Conservation (phyloP, 495 filamentous ascomycete genomes). For the Jackrogersella multiformis region DNA sequence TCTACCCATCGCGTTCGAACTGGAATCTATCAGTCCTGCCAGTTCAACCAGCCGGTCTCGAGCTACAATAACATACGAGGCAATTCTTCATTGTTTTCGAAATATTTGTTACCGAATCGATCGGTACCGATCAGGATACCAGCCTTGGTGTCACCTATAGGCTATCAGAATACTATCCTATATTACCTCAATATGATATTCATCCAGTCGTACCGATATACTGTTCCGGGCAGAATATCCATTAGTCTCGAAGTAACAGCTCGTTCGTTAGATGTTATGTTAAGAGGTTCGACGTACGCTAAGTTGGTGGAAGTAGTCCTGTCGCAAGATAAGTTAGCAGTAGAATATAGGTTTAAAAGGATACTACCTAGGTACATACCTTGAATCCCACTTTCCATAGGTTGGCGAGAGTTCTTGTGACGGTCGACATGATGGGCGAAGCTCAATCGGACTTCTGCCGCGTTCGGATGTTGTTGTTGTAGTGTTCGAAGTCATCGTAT, state of each 20-base stretch:
- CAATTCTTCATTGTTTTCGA: slow-evolving; percentile 93
- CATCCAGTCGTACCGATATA: slow-evolving; percentile 67
- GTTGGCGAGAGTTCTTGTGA: slow-evolving; percentile 86
- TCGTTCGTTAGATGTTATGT: too few species aligned
- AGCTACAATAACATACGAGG: slow-evolving; percentile 69
- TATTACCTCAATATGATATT: background rate
- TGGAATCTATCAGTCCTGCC: slow-evolving; percentile 51
- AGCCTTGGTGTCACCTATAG: slow-evolving; percentile 92
- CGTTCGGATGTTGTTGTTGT: slow-evolving; percentile 17
- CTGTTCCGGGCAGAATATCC: slow-evolving; percentile 54
- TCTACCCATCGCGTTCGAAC: slow-evolving; percentile 98
- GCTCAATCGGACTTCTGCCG: slow-evolving; percentile 40
- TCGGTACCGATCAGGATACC: slow-evolving; percentile 87
- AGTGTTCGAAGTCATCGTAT: slow-evolving; percentile 18
- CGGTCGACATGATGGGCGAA: slow-evolving; percentile 84
- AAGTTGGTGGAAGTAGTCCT: slow-evolving; percentile 93
- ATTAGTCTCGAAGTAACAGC: slow-evolving; percentile 43
- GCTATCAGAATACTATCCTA: slow-evolving; percentile 48
- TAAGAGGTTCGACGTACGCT: slow-evolving; percentile 69
- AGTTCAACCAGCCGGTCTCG: background rate
- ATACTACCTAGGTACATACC: slow-evolving; percentile 65
- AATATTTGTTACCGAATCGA: slow-evolving; percentile 96
- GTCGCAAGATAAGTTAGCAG: slow-evolving; percentile 36
- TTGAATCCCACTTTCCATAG: slow-evolving; percentile 86
- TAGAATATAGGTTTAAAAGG: background rate